These are phyloP conservation scores for Casuarina glauca DNA, from an alignment of 306 rosid species.

Conservation along the genomic window DNA sequence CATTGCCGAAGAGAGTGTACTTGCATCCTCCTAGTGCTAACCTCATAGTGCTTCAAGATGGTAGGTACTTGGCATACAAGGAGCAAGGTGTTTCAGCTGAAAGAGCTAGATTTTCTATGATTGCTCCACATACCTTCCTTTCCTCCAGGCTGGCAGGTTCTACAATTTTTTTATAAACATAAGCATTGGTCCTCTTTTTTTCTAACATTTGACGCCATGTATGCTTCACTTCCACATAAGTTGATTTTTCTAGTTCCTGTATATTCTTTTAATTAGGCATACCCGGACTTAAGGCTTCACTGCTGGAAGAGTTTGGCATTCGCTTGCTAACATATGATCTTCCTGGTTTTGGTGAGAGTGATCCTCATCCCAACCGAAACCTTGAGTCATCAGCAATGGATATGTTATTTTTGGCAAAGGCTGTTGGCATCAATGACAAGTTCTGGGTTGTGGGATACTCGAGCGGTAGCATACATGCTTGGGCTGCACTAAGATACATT, in stretches of 20 bases:
- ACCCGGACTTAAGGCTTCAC: conserved; percentile 82
- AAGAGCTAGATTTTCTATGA: conserved; percentile 74
- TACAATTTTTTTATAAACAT: conserved; percentile 8
- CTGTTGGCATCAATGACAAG: conserved; percentile 70
- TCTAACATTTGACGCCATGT: conserved; percentile 5
- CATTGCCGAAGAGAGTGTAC: conserved; percentile 51
- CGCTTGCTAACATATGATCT: conserved; percentile 84
- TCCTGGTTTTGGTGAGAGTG: conserved; percentile 99
- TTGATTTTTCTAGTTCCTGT: conserved; percentile 6
- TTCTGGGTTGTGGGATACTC: conserved; percentile 98
- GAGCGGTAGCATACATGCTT: conserved; percentile 89
- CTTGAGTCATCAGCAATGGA: conserved; percentile 84
- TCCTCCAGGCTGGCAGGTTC: conserved; percentile 95
- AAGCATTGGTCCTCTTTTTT: conserved; percentile 11
- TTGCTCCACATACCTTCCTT: conserved; percentile 83
- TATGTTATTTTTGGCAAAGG: conserved; percentile 70
- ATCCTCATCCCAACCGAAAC: conserved; percentile 75
- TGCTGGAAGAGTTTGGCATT: conserved; percentile 87
- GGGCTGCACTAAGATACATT: conserved; percentile 96
- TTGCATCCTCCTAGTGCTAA: conserved; percentile 77
- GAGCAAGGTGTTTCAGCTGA: conserved; percentile 78
- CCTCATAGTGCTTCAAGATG: conserved; percentile 80
- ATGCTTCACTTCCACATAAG: neutral
- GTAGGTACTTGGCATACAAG: conserved; percentile 82
- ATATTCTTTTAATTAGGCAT: conserved; percentile 50